Evolutionary conservation across 192 early-diverging fungal genomes (phyloP), one percentile per base, ranked within the genome.

Genomic region (Ambispora gerdemannii): DNA sequence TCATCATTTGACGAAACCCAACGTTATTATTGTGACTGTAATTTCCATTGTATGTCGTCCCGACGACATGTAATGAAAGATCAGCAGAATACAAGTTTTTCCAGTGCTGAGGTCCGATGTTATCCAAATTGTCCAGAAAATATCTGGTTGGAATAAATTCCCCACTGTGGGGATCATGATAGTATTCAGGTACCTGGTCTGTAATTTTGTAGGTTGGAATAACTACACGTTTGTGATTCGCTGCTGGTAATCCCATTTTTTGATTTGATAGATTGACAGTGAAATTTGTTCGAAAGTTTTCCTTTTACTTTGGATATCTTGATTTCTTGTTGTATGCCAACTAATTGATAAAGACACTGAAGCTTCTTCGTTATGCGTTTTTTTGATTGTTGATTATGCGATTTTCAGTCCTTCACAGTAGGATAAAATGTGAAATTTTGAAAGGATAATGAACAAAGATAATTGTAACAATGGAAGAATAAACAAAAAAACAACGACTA

Each of bases 121-220:
- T 50, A 51, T 67, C 65, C 20, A 67, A 31, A 32, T 67, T 53
- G 15, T 52, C 52, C 2, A 67, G 28, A 67, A 67, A 67, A 53
- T 67, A 67, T 24, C 17, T 31, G 1, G 35, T 38, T 0, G 65
- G 65, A 13, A 67, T 67, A 13, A 53, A 53, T 67, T 32, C 31
- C 33, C 30, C 19, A 0, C 49, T n/a, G 38, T 32, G 24, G 13
- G 30, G 50, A 67, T 67, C 65, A 15, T 25, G 28, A 34, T 52
- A 67, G 27, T 52, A 49, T 3, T 31, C 36, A 17, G 65, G 50
- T 3, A 50, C 52, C 50, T 67, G 65, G 30, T 67, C 65, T 17
- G 65, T 52, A 6, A 28, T 25, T 51, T 50, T 52, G 38, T 67
- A 67, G 7, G 34, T n/a, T 4, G 65, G 65, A 10, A 67, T 22